Evolutionary conservation across 208 protist genomes (phyloP).

Genomic region (Leishmania turanica): DNA sequence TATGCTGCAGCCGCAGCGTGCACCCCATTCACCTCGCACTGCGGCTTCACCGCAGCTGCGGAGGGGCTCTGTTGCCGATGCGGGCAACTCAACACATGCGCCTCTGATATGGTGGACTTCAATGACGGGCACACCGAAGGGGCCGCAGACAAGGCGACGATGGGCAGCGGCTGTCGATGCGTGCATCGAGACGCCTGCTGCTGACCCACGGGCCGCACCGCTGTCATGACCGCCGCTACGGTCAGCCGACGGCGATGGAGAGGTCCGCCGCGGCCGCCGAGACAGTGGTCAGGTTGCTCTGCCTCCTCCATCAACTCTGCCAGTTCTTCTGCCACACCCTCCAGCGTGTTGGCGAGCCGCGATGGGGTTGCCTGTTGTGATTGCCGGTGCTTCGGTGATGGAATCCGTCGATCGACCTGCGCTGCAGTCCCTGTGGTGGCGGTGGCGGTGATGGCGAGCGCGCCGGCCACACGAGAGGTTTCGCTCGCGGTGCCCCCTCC

Average conservation of each 20-base stretch:
- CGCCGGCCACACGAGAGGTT: background rate
- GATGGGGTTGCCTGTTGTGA: background rate
- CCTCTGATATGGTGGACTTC: conserved; percentile 1
- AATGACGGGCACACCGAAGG: conserved; percentile 7
- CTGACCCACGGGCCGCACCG: background rate
- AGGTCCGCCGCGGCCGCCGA: background rate
- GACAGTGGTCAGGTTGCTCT: background rate
- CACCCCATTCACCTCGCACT: background rate
- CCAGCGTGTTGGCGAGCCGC: conserved; percentile 8
- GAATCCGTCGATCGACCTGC: background rate
- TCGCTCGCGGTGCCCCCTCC: background rate
- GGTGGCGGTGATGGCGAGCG: background rate
- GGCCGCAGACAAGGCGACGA: background rate
- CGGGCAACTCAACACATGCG: background rate
- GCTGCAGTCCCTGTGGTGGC: background rate
- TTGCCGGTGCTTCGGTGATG: background rate
- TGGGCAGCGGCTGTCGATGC: background rate
- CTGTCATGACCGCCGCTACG: background rate
- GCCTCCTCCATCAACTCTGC: conserved; percentile 20
- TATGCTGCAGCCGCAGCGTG: background rate
- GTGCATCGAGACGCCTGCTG: background rate
- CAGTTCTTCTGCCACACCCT: conserved; percentile 19
- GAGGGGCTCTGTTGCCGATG: background rate
- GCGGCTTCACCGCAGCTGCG: background rate
- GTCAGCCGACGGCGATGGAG: conserved; percentile 6